A percentile compares a stretch with the other conserved stretches of the same genome.
Conservation (phyloP, 2,329 filamentous ascomycete genomes). For the Pseudocercospora crystallina region DNA sequence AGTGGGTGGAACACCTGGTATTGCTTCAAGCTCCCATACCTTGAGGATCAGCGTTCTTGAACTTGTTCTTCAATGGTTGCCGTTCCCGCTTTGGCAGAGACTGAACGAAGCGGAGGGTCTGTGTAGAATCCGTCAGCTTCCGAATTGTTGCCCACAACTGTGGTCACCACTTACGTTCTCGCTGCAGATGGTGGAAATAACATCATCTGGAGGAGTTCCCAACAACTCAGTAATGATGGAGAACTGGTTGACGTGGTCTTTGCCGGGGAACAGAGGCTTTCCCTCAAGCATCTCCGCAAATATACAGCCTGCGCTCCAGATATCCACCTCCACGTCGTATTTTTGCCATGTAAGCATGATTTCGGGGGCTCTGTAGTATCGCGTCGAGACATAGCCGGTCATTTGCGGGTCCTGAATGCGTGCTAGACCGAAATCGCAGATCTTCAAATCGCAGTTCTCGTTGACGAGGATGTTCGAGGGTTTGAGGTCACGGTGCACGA, state of each 20-base stretch:
- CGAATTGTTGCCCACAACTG: not conserved
- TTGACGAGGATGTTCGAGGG: constrained; percentile 99
- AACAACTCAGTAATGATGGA: constrained; percentile 98
- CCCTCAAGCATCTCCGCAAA: constrained; percentile 99
- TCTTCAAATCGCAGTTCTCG: constrained; percentile 99
- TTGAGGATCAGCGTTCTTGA: constrained; percentile 84
- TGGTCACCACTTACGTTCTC: constrained; percentile 71
- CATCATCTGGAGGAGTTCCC: constrained; percentile 94
- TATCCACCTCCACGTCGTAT: constrained; percentile 98
- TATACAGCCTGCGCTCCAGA: constrained; percentile 98
- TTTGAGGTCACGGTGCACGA: constrained; percentile 96
- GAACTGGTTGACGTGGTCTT: constrained; percentile 99
- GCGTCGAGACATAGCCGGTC: constrained; percentile 97
- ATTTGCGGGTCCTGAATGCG: constrained; percentile 99
- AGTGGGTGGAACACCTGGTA: constrained; percentile 29
- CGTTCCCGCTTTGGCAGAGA: constrained; percentile 93
- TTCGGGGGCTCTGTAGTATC: constrained; percentile 97
- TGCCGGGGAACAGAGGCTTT: constrained; percentile 96
- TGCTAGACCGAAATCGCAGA: constrained; percentile 96
- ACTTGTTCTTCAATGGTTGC: constrained; percentile 82
- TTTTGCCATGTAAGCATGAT: constrained; percentile 99
- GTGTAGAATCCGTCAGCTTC: constrained; percentile 24
- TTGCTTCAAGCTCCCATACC: constrained; percentile 15
- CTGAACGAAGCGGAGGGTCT: constrained; percentile 96
- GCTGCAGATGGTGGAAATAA: constrained; percentile 97